These are phyloP conservation scores for Mortierella sp. DNA, from an alignment of 371 early-diverging fungal genomes.

Conservation along the genomic window DNA sequence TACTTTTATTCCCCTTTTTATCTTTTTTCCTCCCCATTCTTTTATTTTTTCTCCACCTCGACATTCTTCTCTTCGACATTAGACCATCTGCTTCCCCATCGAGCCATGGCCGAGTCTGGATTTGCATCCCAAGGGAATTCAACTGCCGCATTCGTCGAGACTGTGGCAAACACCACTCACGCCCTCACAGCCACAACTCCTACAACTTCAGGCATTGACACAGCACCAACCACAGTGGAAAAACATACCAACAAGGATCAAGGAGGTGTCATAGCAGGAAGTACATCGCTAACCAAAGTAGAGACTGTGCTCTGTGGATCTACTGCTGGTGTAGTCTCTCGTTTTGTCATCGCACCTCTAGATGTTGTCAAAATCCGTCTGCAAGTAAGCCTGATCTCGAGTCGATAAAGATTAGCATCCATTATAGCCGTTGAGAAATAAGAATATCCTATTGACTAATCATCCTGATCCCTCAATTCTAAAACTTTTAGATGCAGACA, in stretches of 20 bases:
- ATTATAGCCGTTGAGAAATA: neutral
- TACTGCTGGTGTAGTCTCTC: slow-evolving; percentile 76
- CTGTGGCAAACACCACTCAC: neutral
- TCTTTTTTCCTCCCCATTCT: neutral
- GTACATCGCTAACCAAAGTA: slow-evolving; percentile 62
- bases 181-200: neutral
- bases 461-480: neutral
- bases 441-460: neutral
- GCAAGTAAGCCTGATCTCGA: slow-evolving; percentile 62
- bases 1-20: neutral
- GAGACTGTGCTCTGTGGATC: slow-evolving; percentile 78
- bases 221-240: neutral
- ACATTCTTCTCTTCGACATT: neutral
- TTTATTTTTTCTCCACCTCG: slow-evolving; percentile 4
- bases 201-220: neutral
- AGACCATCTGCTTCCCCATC: neutral
- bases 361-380: slow-evolving; percentile 95
- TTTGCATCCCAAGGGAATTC: slow-evolving; percentile 12
- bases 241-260: neutral
- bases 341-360: slow-evolving; percentile 86
- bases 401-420: neutral
- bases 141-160: neutral
- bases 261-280: slow-evolving; percentile 26
- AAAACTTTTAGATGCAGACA: slow-evolving; percentile 37
- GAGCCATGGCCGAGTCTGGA: slow-evolving; percentile 18